Evolutionary conservation across 1,284 basidiomycete species (phyloP).

Genomic region (Cystobasidiaceae sp.): DNA sequence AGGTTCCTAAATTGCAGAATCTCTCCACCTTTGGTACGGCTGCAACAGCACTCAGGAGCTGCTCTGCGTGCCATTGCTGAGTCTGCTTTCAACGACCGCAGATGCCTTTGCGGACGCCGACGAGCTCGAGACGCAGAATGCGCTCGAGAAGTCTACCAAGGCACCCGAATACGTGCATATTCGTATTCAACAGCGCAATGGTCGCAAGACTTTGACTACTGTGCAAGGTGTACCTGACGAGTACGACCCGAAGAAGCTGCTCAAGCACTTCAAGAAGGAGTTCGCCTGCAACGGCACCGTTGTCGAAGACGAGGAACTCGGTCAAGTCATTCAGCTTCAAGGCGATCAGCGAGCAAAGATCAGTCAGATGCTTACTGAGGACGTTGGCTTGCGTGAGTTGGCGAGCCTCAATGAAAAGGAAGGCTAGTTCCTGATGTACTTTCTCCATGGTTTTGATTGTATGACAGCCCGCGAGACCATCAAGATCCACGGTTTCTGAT

Average conservation of each 20-base stretch:
- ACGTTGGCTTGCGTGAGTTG: slow-evolving; percentile 49
- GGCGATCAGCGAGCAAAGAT: slow-evolving; percentile 96
- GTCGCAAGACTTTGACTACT: slow-evolving; percentile 97
- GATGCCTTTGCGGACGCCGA: slow-evolving; percentile 29
- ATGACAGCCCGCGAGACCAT: slow-evolving; percentile 66
- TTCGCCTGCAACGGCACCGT: slow-evolving; percentile 97
- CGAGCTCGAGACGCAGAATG: slow-evolving; percentile 25
- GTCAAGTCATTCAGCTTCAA: slow-evolving; percentile 97
- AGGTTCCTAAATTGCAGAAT: slow-evolving; percentile 22
- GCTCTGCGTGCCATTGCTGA: neutral
- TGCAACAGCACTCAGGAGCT: neutral
- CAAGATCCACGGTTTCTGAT: slow-evolving; percentile 82
- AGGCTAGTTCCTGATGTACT: neutral
- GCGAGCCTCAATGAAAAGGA: neutral
- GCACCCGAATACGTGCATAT: slow-evolving; percentile 48
- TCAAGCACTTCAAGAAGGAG: slow-evolving; percentile 96
- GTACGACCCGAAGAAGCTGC: slow-evolving; percentile 95
- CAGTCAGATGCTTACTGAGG: slow-evolving; percentile 71
- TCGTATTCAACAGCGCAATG: slow-evolving; percentile 95
- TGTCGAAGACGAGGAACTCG: slow-evolving; percentile 93
- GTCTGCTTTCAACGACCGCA: too few relatives aligned
- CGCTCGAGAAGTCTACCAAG: slow-evolving; percentile 29
- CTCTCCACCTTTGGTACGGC: slow-evolving; percentile 23
- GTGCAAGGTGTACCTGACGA: slow-evolving; percentile 94
- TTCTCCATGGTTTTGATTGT: neutral